Conservation (phyloP, 2,329 filamentous ascomycete genomes). For the Aspergillus fumigatus region DNA sequence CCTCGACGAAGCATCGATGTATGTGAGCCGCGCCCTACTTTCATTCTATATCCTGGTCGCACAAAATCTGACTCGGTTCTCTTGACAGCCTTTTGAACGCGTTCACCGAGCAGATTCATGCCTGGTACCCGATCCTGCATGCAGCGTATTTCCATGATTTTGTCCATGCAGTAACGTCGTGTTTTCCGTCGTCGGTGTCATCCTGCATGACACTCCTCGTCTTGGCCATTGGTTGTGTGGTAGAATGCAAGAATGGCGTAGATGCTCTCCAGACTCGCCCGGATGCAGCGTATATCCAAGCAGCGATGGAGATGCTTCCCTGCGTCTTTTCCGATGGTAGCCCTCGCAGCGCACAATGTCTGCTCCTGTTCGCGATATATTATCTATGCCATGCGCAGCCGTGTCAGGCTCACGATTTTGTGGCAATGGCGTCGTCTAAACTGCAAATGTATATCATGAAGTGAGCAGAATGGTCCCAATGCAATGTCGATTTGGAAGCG, state of each 20-base stretch:
- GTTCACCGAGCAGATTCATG: conserved; percentile 3
- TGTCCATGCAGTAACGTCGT: neutral
- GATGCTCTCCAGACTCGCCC: neutral
- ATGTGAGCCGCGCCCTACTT: no score
- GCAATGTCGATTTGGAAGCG: neutral
- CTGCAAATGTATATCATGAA: neutral
- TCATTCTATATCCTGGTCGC: neutral
- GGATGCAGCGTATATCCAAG: neutral
- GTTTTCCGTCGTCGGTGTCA: neutral
- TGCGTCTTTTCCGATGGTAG: neutral
- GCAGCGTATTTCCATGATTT: conserved; percentile 2
- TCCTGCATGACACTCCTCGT: conserved; percentile 5
- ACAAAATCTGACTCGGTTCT: no score
- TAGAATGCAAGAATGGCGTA: no score
- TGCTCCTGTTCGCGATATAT: conserved; percentile 5
- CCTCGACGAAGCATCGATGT: no score
- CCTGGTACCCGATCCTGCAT: conserved; percentile 8
- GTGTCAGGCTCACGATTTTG: conserved; percentile 7
- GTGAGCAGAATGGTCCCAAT: neutral
- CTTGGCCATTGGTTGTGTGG: neutral
- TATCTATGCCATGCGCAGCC: conserved; percentile 2
- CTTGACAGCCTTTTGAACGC: no score
- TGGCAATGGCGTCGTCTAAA: conserved; percentile 6
- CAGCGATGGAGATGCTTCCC: conserved; percentile 3
- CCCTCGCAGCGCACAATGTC: neutral